A percentile compares a stretch with the other conserved stretches of the same genome.
phyloP scores from a whole-genome alignment of 371 early-diverging fungal species.

The Synchytrium microbalum region DNA sequence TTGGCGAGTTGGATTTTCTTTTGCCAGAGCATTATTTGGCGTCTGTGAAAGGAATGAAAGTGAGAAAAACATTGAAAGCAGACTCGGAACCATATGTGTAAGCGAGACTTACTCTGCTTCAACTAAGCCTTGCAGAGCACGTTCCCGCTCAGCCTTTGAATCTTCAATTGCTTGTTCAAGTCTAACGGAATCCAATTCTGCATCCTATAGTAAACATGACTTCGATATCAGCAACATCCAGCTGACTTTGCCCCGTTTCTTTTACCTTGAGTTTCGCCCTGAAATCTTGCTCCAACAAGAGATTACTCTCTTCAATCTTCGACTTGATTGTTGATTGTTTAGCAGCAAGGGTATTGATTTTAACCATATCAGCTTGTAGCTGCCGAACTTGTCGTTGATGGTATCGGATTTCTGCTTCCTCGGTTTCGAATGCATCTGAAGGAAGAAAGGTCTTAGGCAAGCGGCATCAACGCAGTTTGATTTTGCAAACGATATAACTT shows the following conservation, averaged over 20 bases:
- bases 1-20: constrained; percentile 55
- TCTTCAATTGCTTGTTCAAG: constrained; percentile 38
- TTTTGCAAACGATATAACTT: constrained; percentile 3
- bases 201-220: constrained; percentile 23
- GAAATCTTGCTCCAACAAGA: constrained; percentile 46
- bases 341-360: constrained; percentile 44
- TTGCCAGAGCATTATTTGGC: constrained; percentile 55
- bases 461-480: neutral
- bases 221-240: neutral
- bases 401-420: constrained; percentile 38
- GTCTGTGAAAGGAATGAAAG: constrained; percentile 23
- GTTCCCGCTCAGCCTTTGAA: constrained; percentile 35
- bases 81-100: constrained; percentile 3
- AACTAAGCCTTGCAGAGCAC: constrained; percentile 39
- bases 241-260: neutral
- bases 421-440: constrained; percentile 40
- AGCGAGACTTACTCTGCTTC: constrained; percentile 40
- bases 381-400: constrained; percentile 39
- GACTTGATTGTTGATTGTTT: constrained; percentile 35
- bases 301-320: constrained; percentile 40
- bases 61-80: neutral
- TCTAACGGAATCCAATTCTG: constrained; percentile 39
- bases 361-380: constrained; percentile 47
- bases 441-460: neutral
- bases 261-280: constrained; percentile 37